Base-by-base conservation (phyloP, 371 early-diverging fungal genomes). In the Mucor piriformis region DNA sequence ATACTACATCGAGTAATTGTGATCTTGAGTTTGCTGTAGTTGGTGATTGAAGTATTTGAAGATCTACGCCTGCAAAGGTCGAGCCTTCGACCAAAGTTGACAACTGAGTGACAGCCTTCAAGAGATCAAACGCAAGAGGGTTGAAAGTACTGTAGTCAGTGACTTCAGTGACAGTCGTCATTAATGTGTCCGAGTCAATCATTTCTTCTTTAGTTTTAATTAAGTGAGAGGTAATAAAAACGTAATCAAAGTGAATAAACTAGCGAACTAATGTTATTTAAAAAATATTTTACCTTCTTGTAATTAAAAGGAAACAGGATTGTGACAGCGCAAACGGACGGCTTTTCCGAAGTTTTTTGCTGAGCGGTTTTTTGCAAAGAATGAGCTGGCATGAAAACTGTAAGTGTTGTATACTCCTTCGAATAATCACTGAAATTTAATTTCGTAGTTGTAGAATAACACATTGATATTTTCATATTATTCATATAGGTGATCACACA, bases 111-210 rank as follows among this genome's bases (percentile, higher is more conserved):
- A 70, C 60, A 40, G 73, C 69, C 23, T 38, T 43, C 18, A 38
- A 23, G 34, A 77, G 52, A 58, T 77, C 77, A 52, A 77, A 61
- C 8, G 66, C 60, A 7, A 77, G 63, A 3, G 77, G 77, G 47
- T 73, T 59, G 38, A 69, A 77, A 29, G 67, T 57, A 49, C 42
- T 53, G n/a, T 35, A 29, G 40, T 50, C 59, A 10, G 48, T 33
- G 13, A 38, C n/a, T 57, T 50, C 32, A 3, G 42, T 25, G 11
- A n/a, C 54, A n/a, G 38, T 37, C 15, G 54, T 43, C 61, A 60
- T 53, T 4, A 21, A 15, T 48, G 21, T 60, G 48, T 60, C 61
- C 29, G 61, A 38, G 33, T 60, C 61, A 50, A 50, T 33, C 58
- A 58, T 58, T 8, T 29, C 35, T 29, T 49, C 35, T 29, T 29